These are phyloP conservation scores for Penicillium sp. DNA, from an alignment of 2,329 filamentous ascomycete genomes.

Conservation along the genomic window DNA sequence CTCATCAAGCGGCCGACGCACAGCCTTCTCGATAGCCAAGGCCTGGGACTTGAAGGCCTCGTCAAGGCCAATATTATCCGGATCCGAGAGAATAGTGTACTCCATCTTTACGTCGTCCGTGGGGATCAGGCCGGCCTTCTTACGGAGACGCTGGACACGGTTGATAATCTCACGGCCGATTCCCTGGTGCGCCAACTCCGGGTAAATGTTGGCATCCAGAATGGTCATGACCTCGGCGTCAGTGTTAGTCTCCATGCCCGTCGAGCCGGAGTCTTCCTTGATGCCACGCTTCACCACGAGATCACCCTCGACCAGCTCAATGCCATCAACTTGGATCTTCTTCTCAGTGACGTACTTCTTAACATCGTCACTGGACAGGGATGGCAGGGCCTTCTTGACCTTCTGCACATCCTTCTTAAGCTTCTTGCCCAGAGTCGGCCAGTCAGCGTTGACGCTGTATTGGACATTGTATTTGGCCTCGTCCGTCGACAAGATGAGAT, in stretches of 20 bases:
- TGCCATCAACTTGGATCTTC: slow-evolving; percentile 77
- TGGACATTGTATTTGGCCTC: slow-evolving; percentile 89
- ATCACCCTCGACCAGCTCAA: slow-evolving; percentile 75
- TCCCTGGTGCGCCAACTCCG: slow-evolving; percentile 82
- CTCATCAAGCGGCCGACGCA: slow-evolving; percentile 72
- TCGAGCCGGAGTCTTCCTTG: slow-evolving; percentile 65
- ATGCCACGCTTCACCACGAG: slow-evolving; percentile 76
- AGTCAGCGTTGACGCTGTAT: slow-evolving; percentile 85
- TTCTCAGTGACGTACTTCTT: slow-evolving; percentile 70
- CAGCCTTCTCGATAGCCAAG: slow-evolving; percentile 66
- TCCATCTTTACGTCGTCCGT: slow-evolving; percentile 97
- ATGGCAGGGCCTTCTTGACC: slow-evolving; percentile 85
- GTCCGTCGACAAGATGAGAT: slow-evolving; percentile 77
- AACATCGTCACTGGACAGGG: slow-evolving; percentile 72
- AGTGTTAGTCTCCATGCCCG: slow-evolving; percentile 78
- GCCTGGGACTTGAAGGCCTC: slow-evolving; percentile 66
- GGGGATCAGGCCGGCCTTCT: slow-evolving; percentile 84
- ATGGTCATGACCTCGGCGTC: slow-evolving; percentile 88
- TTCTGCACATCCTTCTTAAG: slow-evolving; percentile 89
- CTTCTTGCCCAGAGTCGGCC: slow-evolving; percentile 93
- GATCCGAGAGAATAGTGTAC: slow-evolving; percentile 75
- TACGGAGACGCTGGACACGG: slow-evolving; percentile 84
- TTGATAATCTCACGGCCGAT: slow-evolving; percentile 89
- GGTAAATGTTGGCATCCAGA: slow-evolving; percentile 75
- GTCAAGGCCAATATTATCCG: slow-evolving; percentile 68